Base-by-base conservation (phyloP, 805 yeast species). In the Metschnikowia kunwiensis region DNA sequence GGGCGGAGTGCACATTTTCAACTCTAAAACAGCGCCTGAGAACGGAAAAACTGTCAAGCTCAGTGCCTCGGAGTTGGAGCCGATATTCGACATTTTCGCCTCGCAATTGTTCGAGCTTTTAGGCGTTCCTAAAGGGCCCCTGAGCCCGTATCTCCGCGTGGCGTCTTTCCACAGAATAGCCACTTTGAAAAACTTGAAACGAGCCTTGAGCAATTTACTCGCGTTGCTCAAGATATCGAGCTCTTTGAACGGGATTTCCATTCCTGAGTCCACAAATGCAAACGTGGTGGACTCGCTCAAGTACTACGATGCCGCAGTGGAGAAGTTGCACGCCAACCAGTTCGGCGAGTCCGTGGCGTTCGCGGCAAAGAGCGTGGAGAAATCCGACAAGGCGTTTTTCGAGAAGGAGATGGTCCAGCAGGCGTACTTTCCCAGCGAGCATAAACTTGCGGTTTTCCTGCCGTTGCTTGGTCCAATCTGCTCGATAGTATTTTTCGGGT, bases 401-500 rank as follows among this genome's bases (percentile, higher is more conserved):
- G 95, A 91, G 49, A 85, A 86, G 50, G 89, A 83, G 57, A 91
- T 93, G 96, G 86, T 93, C 19, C 95, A 87, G 53, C 97, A 91
- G 55, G 86, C 83, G 38, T 88, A 85, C 58, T 87, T 89, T 68
- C 97, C 98, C 0, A 91, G 85, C 46, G 97, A 91, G 58, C 98
- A 91, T 56, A 89, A 86, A 58, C 70, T 93, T 53, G 97, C 98
- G 0, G 95, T 93, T 1, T 93, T 88, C 49, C 67, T 87, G 54
- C 98, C 98, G 0, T 64, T 91, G 29, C 58, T 89, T 23, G 97
- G 97, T 0, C 98, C 98, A 1, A 65, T 88, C 23, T 63, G 75
- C 2, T 75, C 91, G 17, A 88, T 93, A 15, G 55, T 75, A 9
- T 14, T 68, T 1, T 55, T 80, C 38, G 83, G 82, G 0, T 36